phyloP scores from a whole-genome alignment of 139 green algal genomes.

The Chlorella sorokiniana region DNA sequence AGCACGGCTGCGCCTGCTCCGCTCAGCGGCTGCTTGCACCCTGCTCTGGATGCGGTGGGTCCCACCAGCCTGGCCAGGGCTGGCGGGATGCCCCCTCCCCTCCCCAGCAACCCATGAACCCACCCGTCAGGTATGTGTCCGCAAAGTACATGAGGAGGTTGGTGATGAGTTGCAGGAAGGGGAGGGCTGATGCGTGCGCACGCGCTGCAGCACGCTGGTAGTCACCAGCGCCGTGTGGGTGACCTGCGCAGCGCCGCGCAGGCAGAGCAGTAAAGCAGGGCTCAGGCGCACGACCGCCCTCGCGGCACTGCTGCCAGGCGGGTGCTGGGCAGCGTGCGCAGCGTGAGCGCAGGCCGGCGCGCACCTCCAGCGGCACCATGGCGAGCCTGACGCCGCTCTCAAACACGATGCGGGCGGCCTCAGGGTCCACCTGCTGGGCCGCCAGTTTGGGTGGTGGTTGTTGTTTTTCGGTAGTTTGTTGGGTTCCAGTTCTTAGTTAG shows the following conservation, averaged over 20 bases:
- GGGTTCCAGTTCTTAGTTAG: too few species aligned
- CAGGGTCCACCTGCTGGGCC: conserved; percentile 78
- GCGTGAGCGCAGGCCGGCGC: neutral
- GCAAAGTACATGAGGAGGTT: conserved; percentile 79
- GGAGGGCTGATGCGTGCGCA: conserved; percentile 36
- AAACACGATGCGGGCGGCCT: conserved; percentile 90
- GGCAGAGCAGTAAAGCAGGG: neutral
- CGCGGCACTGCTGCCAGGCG: too few species aligned
- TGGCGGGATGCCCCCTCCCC: neutral
- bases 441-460: too few species aligned
- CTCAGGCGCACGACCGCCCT: neutral
- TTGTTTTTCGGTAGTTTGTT: too few species aligned
- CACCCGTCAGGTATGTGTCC: conserved; percentile 48
- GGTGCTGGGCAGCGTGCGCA: neutral
- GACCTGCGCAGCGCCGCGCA: conserved; percentile 10
- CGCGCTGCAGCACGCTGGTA: conserved; percentile 60
- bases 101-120: too few species aligned
- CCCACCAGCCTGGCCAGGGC: neutral
- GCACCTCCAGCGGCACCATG: conserved; percentile 97
- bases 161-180: conserved; percentile 60
- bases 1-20: too few species aligned
- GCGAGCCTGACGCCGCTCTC: conserved; percentile 71
- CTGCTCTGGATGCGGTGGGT: neutral
- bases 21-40: too few species aligned
- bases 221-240: conserved; percentile 89